Conservation (phyloP, 345 rosid species). For the Arabis hirsuta region DNA sequence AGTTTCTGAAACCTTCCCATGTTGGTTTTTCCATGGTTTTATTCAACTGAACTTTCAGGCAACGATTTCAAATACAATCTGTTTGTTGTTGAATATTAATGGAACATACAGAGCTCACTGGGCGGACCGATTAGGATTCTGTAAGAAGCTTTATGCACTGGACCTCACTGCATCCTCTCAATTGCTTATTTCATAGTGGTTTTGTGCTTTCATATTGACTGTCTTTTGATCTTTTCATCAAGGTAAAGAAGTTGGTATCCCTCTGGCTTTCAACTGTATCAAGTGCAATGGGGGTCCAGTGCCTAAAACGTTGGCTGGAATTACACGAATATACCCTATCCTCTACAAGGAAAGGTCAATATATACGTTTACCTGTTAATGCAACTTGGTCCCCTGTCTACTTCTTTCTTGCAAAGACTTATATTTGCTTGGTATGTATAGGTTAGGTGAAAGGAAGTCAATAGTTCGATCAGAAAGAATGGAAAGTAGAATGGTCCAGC, state of each 20-base stretch:
- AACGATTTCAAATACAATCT: constrained; percentile 49
- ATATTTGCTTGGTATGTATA: constrained; percentile 38
- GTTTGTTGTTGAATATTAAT: constrained; percentile 74
- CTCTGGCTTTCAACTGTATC: constrained; percentile 90
- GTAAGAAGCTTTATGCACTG: constrained; percentile 56
- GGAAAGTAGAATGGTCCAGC: constrained; percentile 65
- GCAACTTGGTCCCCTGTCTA: constrained; percentile 28
- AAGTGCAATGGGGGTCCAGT: constrained; percentile 85
- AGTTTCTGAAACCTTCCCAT: constrained; percentile 25
- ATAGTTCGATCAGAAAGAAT: constrained; percentile 83
- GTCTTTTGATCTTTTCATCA: constrained; percentile 39
- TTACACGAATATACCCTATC: constrained; percentile 84
- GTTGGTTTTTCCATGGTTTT: constrained; percentile 28
- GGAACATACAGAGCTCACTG: constrained; percentile 96
- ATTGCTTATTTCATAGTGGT: constrained; percentile 8
- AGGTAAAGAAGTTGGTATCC: constrained; percentile 73
- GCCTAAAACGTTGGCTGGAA: constrained; percentile 80
- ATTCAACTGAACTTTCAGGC: constrained; percentile 57
- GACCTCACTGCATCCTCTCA: constrained; percentile 20
- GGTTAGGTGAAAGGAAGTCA: constrained; percentile 66
- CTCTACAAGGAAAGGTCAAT: constrained; percentile 88
- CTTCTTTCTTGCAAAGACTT: constrained; percentile 16
- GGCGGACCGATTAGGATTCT: constrained; percentile 90
- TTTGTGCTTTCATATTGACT: constrained; percentile 32
- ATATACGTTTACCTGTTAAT: constrained; percentile 26